Conservation (phyloP, 2,329 filamentous ascomycete genomes). For the Cercospora sojina region DNA sequence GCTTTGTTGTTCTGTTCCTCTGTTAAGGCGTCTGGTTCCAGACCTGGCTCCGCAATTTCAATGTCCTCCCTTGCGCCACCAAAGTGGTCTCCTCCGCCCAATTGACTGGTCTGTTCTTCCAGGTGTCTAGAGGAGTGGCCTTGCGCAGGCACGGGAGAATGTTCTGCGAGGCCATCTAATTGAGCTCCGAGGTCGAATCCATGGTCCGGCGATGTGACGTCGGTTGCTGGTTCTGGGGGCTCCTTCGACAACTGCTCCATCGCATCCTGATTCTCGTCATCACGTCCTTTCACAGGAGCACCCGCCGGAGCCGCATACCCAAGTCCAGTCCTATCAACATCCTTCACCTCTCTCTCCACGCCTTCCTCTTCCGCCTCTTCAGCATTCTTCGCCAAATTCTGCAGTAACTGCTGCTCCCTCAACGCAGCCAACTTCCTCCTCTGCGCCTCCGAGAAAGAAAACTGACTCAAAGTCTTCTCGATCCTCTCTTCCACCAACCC, state of each 20-base stretch:
- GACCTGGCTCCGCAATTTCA: conserved; percentile 25
- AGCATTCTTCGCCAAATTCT: conserved; percentile 1
- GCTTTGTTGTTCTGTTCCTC: not conserved
- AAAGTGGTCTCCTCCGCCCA: conserved; percentile 33
- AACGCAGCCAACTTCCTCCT: conserved; percentile 31
- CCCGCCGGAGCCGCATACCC: not conserved
- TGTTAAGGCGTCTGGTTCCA: conserved; percentile 12
- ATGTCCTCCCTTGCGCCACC: conserved; percentile 30
- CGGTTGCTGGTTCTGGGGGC: not conserved
- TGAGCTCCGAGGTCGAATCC: conserved; percentile 12
- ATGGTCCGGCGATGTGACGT: not conserved
- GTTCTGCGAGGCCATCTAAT: conserved; percentile 9
- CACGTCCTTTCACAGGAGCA: conserved; percentile 8
- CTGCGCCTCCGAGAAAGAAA: conserved; percentile 47
- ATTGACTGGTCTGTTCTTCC: conserved; percentile 27
- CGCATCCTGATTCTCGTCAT: conserved; percentile 14
- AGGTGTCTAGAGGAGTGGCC: not conserved
- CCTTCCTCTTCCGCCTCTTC: conserved; percentile 39
- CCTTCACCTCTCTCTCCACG: conserved; percentile 39
- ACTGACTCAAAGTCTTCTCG: conserved; percentile 58
- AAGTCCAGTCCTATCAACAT: conserved; percentile 21
- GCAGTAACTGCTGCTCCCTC: conserved; percentile 32
- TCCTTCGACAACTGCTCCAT: conserved; percentile 13
- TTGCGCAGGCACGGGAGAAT: not conserved
- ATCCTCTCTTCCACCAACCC: conserved; percentile 74